Base-by-base conservation (phyloP, 208 protist species). In the Leishmania aethiopica region DNA sequence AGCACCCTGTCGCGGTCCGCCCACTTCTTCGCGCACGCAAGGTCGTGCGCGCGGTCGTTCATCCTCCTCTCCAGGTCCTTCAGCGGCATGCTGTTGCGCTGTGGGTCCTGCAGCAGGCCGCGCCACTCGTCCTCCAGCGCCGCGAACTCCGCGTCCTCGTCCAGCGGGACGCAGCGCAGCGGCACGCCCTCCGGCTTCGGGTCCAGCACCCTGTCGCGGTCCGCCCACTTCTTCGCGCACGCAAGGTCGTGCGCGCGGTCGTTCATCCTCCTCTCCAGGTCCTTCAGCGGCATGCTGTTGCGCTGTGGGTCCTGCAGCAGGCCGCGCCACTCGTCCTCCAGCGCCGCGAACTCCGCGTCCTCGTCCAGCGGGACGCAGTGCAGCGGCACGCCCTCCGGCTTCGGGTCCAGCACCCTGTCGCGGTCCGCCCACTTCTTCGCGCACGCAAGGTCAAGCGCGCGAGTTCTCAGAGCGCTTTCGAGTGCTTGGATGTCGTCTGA, bases 341-440 rank as follows among this genome's bases (percentile, higher is more conserved):
- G 67, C 57, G 40, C 72, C 2, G 40, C 7, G 77, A 93, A 94
- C 67, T 78, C 79, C 40, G 69, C 35, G 69, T 90, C 86, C 17
- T 85, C 77, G 70, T 92, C 88, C 59, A 92, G 83, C n/a, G 62
- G 49, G 13, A 92, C 77, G 42, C 81, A 59, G 57, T 47, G 75
- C 71, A 92, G 79, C 28, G 83, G 83, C 51, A 93, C 94, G 60
- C 88, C 89, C 71, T 90, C 88, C 25, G 87, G 88, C 72, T 85
- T 75, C 60, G 73, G 71, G 49, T 88, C 86, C 35, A 93, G 81
- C 70, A 91, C 79, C 0, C 78, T 37, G 11, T 83, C 73, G 79
- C 91, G 91, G 66, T 88, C 78, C 35, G 42, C 60, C 77, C 80
- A 79, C 83, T 91, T 89, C 75, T 81, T 80, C 51, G 79, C 87